Percentiles rank a stretch among this genome's conserved stretches.
Evolutionary conservation across 139 green algal genomes (phyloP).

Genomic region (Edaphochlamys debaryana): DNA sequence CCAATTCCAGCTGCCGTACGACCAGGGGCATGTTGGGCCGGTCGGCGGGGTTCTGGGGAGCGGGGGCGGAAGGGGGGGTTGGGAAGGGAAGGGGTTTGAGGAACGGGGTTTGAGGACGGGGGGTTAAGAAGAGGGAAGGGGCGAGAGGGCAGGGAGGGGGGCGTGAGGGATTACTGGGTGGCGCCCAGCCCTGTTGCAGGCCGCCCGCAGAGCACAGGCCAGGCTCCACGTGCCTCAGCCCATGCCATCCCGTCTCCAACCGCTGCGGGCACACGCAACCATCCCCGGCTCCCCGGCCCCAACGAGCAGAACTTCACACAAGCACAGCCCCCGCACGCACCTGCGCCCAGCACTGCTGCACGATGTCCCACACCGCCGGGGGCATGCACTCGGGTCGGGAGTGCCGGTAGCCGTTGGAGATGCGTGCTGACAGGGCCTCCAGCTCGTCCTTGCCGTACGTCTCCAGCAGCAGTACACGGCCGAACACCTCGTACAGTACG

Average conservation of each 20-base stretch:
- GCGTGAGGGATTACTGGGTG: too few relatives aligned
- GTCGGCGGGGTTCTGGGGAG: conserved; percentile 20
- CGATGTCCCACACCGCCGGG: conserved; percentile 13
- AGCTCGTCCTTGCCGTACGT: conserved; percentile 33
- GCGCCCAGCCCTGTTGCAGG: too few relatives aligned
- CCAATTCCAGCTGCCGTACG: conserved; percentile 35
- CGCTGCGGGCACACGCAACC: too few relatives aligned
- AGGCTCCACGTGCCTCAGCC: too few relatives aligned
- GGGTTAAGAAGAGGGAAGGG: too few relatives aligned
- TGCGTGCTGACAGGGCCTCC: conserved; percentile 4
- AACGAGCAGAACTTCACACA: too few relatives aligned
- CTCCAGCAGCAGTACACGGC: conserved; percentile 31
- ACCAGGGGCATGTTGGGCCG: conserved; percentile 39
- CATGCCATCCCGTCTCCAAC: too few relatives aligned
- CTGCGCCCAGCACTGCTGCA: conserved; percentile 48
- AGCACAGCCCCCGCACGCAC: not conserved
- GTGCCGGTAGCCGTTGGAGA: conserved; percentile 31
- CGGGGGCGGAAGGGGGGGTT: not conserved
- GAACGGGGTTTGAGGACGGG: too few relatives aligned
- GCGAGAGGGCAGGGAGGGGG: too few relatives aligned
- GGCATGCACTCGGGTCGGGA: conserved; percentile 21
- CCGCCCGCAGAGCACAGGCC: too few relatives aligned
- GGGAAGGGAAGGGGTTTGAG: not conserved
- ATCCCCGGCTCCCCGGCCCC: too few relatives aligned
- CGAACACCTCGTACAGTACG: conserved; percentile 43